Conservation (phyloP, 176 grass and related monocot genomes). For the Eremochloa ophiuroides region DNA sequence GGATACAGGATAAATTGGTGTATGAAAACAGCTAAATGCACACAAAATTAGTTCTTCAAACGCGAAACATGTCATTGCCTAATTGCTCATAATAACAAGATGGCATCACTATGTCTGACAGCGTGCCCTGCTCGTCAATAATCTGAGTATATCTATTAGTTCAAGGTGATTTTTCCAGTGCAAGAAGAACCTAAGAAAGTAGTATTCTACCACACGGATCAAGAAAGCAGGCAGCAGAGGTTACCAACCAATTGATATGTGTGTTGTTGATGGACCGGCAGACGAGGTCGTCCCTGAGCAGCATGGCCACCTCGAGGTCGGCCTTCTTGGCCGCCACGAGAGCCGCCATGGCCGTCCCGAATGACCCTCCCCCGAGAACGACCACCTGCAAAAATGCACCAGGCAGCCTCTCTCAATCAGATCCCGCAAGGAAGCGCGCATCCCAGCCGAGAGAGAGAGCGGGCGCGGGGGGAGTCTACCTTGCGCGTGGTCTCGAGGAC, state of each 20-base stretch:
- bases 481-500: conserved; percentile 75
- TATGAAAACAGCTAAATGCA: neutral
- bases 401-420: neutral
- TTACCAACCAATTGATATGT: conserved; percentile 55
- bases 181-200: neutral
- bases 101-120: neutral
- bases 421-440: neutral
- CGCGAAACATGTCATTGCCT: neutral
- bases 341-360: conserved; percentile 83
- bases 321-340: conserved; percentile 74
- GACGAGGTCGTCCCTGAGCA: conserved; percentile 65
- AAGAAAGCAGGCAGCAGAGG: neutral
- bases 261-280: conserved; percentile 68
- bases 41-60: neutral
- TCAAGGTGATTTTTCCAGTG: neutral
- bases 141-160: neutral
- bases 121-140: neutral
- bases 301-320: conserved; percentile 66
- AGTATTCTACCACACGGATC: neutral
- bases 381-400: conserved; percentile 42
- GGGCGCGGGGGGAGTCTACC: conserved; percentile 1
- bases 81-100: neutral
- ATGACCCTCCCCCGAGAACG: conserved; percentile 78
- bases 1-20: neutral
- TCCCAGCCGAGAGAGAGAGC: no score